phyloP scores from a whole-genome alignment of 164 flowering plant species.

The Tetrastigma voinierianum region DNA sequence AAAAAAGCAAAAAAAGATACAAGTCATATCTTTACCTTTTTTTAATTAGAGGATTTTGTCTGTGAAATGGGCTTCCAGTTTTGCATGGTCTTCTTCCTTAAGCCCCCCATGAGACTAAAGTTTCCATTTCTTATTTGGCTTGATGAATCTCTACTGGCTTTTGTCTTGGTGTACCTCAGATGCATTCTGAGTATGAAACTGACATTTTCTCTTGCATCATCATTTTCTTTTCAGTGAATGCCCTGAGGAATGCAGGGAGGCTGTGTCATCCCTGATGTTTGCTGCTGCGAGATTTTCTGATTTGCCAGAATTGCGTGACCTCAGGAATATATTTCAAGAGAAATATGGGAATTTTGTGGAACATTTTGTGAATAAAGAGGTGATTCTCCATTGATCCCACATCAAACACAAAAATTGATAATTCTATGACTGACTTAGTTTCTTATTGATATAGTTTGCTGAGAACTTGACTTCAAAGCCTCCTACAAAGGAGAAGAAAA shows the following conservation, averaged over 20 bases:
- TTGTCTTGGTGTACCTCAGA: not conserved
- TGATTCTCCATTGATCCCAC: constrained; percentile 16
- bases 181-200: not conserved
- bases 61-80: too few species aligned
- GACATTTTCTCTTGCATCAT: not conserved
- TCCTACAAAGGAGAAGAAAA: constrained; percentile 40
- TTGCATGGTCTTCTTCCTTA: too few species aligned
- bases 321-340: constrained; percentile 70
- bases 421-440: not conserved
- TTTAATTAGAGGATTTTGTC: too few species aligned
- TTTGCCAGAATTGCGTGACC: constrained; percentile 85
- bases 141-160: not conserved
- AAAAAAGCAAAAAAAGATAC: too few species aligned
- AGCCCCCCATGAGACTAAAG: too few species aligned
- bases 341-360: constrained; percentile 67
- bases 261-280: constrained; percentile 75
- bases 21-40: too few species aligned
- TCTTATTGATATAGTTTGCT: constrained; percentile 42
- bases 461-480: constrained; percentile 46
- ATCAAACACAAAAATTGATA: not conserved
- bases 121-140: not conserved
- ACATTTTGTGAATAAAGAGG: constrained; percentile 60
- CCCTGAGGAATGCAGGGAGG: constrained; percentile 79
- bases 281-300: constrained; percentile 95
- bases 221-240: constrained; percentile 55